These are phyloP conservation scores for Fusarium pseudonygamai DNA, from an alignment of 2,329 filamentous ascomycete species.

Conservation along the genomic window DNA sequence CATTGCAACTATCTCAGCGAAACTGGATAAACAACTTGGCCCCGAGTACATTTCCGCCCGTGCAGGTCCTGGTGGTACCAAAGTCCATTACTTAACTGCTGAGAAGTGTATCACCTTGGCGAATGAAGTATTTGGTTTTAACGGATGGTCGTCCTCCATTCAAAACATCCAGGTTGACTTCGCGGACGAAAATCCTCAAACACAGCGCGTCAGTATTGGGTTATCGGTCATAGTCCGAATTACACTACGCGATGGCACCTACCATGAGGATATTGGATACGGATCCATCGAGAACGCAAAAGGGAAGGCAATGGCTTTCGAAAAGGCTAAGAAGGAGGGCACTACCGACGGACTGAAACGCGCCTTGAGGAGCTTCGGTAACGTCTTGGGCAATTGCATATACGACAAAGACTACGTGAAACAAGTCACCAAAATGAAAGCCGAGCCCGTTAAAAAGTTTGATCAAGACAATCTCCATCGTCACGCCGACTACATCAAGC, in stretches of 20 bases:
- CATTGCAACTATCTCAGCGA: slow-evolving; percentile 85
- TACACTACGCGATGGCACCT: slow-evolving; percentile 92
- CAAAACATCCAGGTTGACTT: slow-evolving; percentile 96
- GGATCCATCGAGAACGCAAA: slow-evolving; percentile 96
- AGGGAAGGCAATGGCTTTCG: slow-evolving; percentile 93
- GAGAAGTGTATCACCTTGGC: slow-evolving; percentile 96
- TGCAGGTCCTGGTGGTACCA: slow-evolving; percentile 82
- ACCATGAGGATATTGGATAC: slow-evolving; percentile 96
- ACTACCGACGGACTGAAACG: slow-evolving; percentile 95
- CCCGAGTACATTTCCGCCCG: slow-evolving; percentile 95
- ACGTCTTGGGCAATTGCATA: slow-evolving; percentile 96
- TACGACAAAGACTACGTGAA: slow-evolving; percentile 95
- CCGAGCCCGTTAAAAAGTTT: slow-evolving; percentile 75
- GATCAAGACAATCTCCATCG: slow-evolving; percentile 83
- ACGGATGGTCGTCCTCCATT: slow-evolving; percentile 97
- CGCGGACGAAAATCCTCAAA: slow-evolving; percentile 84
- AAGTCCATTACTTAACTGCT: slow-evolving; percentile 93
- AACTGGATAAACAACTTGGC: slow-evolving; percentile 91
- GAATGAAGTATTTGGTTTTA: slow-evolving; percentile 96
- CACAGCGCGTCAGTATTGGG: slow-evolving; percentile 82
- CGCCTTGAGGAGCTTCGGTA: slow-evolving; percentile 90
- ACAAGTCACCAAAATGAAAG: slow-evolving; percentile 91
- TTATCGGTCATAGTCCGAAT: slow-evolving; percentile 91
- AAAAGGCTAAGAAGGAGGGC: slow-evolving; percentile 98
- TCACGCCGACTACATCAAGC: slow-evolving; percentile 78